Conservation (phyloP, 1,284 basidiomycete genomes). For the Mycena sp. region DNA sequence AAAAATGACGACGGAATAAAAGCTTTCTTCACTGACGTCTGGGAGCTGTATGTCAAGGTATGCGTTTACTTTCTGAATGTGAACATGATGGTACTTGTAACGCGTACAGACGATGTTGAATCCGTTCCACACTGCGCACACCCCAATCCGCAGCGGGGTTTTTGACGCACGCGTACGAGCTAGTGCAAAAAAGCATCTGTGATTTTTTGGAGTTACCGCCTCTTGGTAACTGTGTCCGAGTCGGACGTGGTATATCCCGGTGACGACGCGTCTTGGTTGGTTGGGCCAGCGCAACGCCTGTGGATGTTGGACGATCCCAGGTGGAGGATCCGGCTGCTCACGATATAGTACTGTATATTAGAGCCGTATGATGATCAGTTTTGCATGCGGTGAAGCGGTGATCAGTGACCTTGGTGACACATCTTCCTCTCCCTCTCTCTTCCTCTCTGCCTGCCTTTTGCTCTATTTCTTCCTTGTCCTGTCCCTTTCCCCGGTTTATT, state of each 20-base stretch:
- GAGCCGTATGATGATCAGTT: constrained; percentile 1
- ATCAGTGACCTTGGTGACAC: neutral
- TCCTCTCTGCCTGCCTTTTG: neutral
- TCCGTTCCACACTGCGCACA: constrained; percentile 93
- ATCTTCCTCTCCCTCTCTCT: neutral
- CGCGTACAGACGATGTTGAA: constrained; percentile 80
- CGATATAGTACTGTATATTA: neutral
- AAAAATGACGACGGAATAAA: constrained; percentile 97
- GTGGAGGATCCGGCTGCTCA: neutral
- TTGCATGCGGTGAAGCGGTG: neutral
- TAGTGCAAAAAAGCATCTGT: constrained; percentile 89
- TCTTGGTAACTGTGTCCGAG: too few species aligned
- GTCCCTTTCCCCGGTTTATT: too few species aligned
- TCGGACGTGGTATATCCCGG: too few species aligned
- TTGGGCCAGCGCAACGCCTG: too few species aligned
- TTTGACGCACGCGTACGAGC: constrained; percentile 87
- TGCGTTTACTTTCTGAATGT: constrained; percentile 28
- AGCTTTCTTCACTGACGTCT: constrained; percentile 90
- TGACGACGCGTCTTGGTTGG: too few species aligned
- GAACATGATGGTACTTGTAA: neutral
- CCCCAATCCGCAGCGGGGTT: constrained; percentile 76
- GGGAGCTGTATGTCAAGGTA: constrained; percentile 96
- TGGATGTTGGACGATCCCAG: too few species aligned
- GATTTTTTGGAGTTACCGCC: too few species aligned
- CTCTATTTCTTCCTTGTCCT: constrained; percentile 30